phyloP scores from a whole-genome alignment of 2,329 filamentous ascomycete species.

The Fusarium albosuccineum region DNA sequence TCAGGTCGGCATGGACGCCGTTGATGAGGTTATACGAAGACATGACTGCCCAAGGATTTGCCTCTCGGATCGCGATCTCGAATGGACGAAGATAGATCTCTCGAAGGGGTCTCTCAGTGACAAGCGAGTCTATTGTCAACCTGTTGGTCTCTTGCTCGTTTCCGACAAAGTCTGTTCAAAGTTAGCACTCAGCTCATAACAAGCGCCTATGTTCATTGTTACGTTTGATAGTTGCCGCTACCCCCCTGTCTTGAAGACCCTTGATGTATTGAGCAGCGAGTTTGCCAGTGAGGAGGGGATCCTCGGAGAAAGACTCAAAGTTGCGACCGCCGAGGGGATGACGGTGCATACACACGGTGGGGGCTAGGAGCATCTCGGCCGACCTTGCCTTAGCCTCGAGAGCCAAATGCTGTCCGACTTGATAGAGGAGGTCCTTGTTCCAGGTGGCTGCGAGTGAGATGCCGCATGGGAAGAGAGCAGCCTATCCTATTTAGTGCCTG shows the following conservation, averaged over 20 bases:
- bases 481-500: conserved; percentile 55
- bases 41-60: conserved; percentile 78
- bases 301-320: conserved; percentile 89
- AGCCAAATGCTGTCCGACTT: conserved; percentile 78
- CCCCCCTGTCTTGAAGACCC: conserved; percentile 78
- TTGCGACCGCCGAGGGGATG: conserved; percentile 87
- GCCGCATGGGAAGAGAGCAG: conserved; percentile 83
- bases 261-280: conserved; percentile 79
- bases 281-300: conserved; percentile 81
- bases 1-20: conserved; percentile 69
- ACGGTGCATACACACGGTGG: conserved; percentile 85
- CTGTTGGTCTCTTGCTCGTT: conserved; percentile 77
- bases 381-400: conserved; percentile 80
- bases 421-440: conserved; percentile 77
- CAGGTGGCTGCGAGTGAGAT: conserved; percentile 84
- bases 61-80: conserved; percentile 77
- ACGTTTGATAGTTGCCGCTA: conserved; percentile 86
- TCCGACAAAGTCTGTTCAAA: conserved; percentile 69
- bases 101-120: conserved; percentile 74
- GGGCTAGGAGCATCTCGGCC: conserved; percentile 79
- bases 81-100: conserved; percentile 82
- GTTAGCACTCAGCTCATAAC: neutral
- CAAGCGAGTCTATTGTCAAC: conserved; percentile 70
- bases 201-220: conserved; percentile 31
- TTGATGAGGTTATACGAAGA: conserved; percentile 77